phyloP scores from a whole-genome alignment of 352 stramenopile genomes.

The Pythium phragmiticola region DNA sequence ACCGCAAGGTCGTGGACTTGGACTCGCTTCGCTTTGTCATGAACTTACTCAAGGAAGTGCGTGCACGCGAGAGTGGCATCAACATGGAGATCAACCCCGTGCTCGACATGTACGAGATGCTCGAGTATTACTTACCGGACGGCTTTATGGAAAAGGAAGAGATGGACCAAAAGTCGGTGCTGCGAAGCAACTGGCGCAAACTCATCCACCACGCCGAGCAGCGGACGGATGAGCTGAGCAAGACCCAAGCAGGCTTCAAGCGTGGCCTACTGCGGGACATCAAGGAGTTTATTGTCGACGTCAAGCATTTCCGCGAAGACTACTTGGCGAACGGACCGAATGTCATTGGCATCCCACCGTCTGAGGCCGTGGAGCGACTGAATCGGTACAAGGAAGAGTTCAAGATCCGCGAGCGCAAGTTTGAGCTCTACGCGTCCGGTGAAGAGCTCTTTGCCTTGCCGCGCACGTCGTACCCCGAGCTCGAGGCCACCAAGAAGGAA shows the following conservation, averaged over 20 bases:
- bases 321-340: slow-evolving; percentile 97
- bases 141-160: slow-evolving; percentile 99
- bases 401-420: slow-evolving; percentile 97
- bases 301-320: slow-evolving; percentile 95
- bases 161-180: slow-evolving; percentile 98
- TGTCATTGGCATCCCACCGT: slow-evolving; percentile 95
- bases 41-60: slow-evolving; percentile 96
- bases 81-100: slow-evolving; percentile 98
- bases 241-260: slow-evolving; percentile 96
- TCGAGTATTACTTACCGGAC: slow-evolving; percentile 92
- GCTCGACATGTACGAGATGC: slow-evolving; percentile 98
- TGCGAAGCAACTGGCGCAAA: slow-evolving; percentile 97
- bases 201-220: slow-evolving; percentile 94
- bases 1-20: slow-evolving; percentile 94
- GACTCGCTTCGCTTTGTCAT: slow-evolving; percentile 97
- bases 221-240: slow-evolving; percentile 94
- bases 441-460: slow-evolving; percentile 97
- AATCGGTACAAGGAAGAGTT: slow-evolving; percentile 98
- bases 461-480: slow-evolving; percentile 95
- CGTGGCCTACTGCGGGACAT: slow-evolving; percentile 95
- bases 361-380: slow-evolving; percentile 95
- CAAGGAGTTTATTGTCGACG: slow-evolving; percentile 95
- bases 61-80: slow-evolving; percentile 96
- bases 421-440: slow-evolving; percentile 95
- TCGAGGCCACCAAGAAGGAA: slow-evolving; percentile 98